Evolutionary conservation across 768 basidiomycete species (phyloP).

Genomic region (Tricholoma bakamatsutake): DNA sequence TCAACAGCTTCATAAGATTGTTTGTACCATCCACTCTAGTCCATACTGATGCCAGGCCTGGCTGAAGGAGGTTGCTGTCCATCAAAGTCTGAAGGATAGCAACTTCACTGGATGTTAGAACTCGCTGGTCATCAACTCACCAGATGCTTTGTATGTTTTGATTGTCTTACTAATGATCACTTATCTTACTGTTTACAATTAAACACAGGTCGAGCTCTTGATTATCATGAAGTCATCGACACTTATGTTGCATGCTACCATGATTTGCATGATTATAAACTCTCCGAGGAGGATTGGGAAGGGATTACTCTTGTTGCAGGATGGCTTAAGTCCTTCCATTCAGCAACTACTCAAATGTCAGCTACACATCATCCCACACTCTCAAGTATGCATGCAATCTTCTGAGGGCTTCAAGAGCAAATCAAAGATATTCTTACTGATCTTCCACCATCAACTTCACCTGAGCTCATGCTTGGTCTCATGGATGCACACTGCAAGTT

Average conservation of each 20-base stretch:
- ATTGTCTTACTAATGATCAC: neutral
- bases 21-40: constrained; percentile 15
- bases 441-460: constrained; percentile 11
- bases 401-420: constrained; percentile 26
- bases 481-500: constrained; percentile 24
- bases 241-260: constrained; percentile 11
- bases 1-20: constrained; percentile 21
- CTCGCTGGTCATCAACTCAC: constrained; percentile 25
- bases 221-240: constrained; percentile 10
- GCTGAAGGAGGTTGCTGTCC: constrained; percentile 11
- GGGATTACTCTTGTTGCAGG: constrained; percentile 9
- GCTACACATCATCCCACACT: constrained; percentile 26
- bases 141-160: constrained; percentile 22
- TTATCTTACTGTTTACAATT: neutral
- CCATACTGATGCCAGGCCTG: constrained; percentile 18
- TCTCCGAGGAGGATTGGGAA: constrained; percentile 16
- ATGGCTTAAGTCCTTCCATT: constrained; percentile 19
- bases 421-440: constrained; percentile 12
- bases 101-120: constrained; percentile 19
- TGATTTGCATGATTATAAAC: constrained; percentile 12
- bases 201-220: constrained; percentile 13
- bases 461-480: constrained; percentile 17
- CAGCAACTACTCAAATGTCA: constrained; percentile 28
- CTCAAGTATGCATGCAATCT: constrained; percentile 26
- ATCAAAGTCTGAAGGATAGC: neutral